These are phyloP conservation scores for Lindgomyces ingoldianus DNA, from an alignment of 495 filamentous ascomycete species.

Conservation along the genomic window DNA sequence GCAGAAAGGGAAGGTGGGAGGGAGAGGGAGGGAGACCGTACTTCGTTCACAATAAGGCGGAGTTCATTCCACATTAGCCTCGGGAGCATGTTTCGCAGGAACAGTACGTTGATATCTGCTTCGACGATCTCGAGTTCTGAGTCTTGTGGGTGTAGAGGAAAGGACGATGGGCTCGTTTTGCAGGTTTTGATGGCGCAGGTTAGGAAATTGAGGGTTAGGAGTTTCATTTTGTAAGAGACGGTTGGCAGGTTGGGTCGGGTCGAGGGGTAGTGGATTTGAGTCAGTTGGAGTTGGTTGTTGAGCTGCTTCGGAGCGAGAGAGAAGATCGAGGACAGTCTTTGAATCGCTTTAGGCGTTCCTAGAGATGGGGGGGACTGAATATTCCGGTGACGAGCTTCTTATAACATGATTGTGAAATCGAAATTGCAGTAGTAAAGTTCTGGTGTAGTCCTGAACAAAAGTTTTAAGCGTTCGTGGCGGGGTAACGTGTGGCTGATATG, in stretches of 20 bases:
- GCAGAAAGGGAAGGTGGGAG: no score
- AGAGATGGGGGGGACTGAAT: no score
- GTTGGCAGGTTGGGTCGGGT: background rate
- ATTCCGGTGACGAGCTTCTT: no score
- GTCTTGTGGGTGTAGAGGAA: slow-evolving; percentile 87
- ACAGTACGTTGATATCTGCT: slow-evolving; percentile 72
- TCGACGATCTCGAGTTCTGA: slow-evolving; percentile 84
- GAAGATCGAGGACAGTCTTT: background rate
- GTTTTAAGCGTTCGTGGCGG: slow-evolving; percentile 14
- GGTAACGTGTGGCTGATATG: slow-evolving; percentile 1
- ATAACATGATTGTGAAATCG: no score
- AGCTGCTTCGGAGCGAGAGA: background rate
- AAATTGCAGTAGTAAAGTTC: no score
- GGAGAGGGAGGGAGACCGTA: slow-evolving; percentile 42
- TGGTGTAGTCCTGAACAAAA: slow-evolving; percentile 5
- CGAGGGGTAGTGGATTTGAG: background rate
- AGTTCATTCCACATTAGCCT: slow-evolving; percentile 87
- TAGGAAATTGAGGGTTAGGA: slow-evolving; percentile 95
- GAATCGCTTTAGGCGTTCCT: no score
- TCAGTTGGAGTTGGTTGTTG: background rate
- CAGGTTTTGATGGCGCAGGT: slow-evolving; percentile 94
- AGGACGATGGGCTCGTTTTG: slow-evolving; percentile 73
- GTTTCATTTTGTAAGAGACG: slow-evolving; percentile 68
- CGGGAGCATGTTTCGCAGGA: slow-evolving; percentile 79
- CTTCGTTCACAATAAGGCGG: slow-evolving; percentile 73